Evolutionary conservation across 805 yeast species (phyloP), one percentile per base, ranked within the genome.

Genomic region (Aciculoconidium aculeatum): DNA sequence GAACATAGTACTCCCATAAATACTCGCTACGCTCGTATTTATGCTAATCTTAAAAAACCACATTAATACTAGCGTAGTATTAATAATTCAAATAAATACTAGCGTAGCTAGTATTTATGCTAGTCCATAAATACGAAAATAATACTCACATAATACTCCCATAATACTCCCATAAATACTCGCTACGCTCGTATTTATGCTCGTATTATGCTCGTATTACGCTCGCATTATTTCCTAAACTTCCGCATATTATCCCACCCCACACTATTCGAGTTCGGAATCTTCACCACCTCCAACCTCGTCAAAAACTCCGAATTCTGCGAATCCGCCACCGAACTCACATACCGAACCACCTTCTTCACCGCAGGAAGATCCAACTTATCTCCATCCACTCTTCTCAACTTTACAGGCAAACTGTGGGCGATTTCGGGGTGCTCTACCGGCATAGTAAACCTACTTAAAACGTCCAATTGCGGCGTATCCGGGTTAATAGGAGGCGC

Each of bases 181-280:
- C 14, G 12, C 10, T 11, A 23, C 7, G 7, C 11, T 7, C 8
- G 16, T 12, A 5, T n/a, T 7, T 23, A 10, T 23, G 10, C 7
- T 12, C 18, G 8, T 25, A 11, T n/a, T n/a, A n/a, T n/a, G n/a
- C n/a, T n/a, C n/a, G n/a, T n/a, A n/a, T n/a, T n/a, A n/a, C n/a
- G n/a, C n/a, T 7, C 7, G 11, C 7, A 21, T 7, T 8, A 23
- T 8, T 23, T 38, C 15, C 32, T 40, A 41, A 51, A 64, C 41
- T 59, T 61, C 30, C 54, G 47, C 26, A 64, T 40, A 34, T 64
- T 64, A 32, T 61, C 70, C 70, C 70, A 64, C 3, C 61, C 70
- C 23, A 64, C 31, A 9, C 58, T 43, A 35, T 64, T 64, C 21
- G 65, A 57, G 40, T 64, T 64, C 3, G 70, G 70, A 22, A 64